These are phyloP conservation scores for Solanum hybrid DNA, from an alignment of 305 asterid genomes.

Conservation along the genomic window DNA sequence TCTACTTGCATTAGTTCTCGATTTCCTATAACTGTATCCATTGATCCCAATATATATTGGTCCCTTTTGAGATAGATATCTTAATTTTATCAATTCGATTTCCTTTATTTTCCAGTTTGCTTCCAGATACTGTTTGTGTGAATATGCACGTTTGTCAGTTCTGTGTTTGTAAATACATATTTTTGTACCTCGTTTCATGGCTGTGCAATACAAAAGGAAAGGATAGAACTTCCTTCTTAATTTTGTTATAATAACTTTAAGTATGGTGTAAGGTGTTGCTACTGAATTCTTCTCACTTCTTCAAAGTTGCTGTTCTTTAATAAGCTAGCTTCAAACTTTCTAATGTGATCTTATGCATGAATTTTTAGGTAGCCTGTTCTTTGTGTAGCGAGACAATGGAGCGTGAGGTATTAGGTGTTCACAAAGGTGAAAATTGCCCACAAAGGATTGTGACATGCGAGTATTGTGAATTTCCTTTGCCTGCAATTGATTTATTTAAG, in stretches of 20 bases:
- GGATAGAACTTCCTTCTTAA: neutral
- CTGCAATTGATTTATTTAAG: constrained; percentile 79
- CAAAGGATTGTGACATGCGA: constrained; percentile 87
- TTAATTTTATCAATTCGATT: neutral
- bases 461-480: constrained; percentile 93
- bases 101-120: neutral
- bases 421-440: constrained; percentile 86
- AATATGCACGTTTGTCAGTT: neutral
- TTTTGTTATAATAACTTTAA: neutral
- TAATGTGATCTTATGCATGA: neutral
- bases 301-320: neutral
- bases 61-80: neutral
- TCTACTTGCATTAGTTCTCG: neutral
- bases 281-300: neutral
- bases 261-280: neutral
- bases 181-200: neutral
- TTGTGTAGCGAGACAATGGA: constrained; percentile 88
- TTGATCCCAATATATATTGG: neutral
- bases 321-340: neutral
- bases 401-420: constrained; percentile 65
- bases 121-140: neutral
- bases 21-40: neutral
- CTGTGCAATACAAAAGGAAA: neutral
- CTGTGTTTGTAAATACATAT: neutral
- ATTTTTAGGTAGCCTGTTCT: constrained; percentile 78